Percentiles rank a stretch among this genome's conserved stretches.
These are phyloP conservation scores for Alternaria sp. DNA, from an alignment of 2,329 filamentous ascomycete genomes.

Conservation along the genomic window DNA sequence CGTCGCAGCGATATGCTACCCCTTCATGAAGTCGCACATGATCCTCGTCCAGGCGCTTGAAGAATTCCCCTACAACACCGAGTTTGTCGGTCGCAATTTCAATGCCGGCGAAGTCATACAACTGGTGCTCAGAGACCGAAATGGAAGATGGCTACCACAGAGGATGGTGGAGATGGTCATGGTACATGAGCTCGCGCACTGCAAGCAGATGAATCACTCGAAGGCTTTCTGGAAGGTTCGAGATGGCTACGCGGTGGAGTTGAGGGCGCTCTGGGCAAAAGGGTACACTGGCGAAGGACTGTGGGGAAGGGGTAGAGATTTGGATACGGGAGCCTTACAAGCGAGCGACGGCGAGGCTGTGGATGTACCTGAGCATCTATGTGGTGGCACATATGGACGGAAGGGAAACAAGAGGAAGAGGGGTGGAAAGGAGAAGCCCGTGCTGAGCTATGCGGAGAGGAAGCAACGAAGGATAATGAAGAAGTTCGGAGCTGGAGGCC, in stretches of 20 bases:
- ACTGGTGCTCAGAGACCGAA: conserved; percentile 74
- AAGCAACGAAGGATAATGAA: conserved; percentile 74
- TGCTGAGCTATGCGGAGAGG: conserved; percentile 71
- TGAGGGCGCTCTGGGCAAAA: conserved; percentile 72
- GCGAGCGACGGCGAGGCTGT: conserved; percentile 28
- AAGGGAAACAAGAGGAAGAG: conserved; percentile 60
- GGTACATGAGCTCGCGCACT: conserved; percentile 91
- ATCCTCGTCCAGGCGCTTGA: conserved; percentile 66
- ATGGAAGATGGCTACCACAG: conserved; percentile 76
- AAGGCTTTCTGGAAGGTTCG: conserved; percentile 80
- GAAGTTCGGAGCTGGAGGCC: conserved; percentile 77
- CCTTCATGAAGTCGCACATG: conserved; percentile 59
- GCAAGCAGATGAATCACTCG: conserved; percentile 90
- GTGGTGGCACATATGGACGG: conserved; percentile 76
- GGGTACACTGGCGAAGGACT: conserved; percentile 81
- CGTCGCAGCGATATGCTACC: conserved; percentile 72
- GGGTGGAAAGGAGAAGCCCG: conserved; percentile 51
- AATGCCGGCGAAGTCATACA: conserved; percentile 88
- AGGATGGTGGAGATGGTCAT: conserved; percentile 91
- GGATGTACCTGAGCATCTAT: conserved; percentile 66
- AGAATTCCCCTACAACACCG: conserved; percentile 79
- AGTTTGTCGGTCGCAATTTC: conserved; percentile 89
- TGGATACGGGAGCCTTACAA: conserved; percentile 56
- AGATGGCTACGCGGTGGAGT: conserved; percentile 73
- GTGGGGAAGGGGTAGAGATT: conserved; percentile 74